Evolutionary conservation across 345 rosid genomes (phyloP), one percentile per base, ranked within the genome.

Genomic region (Pelargonium nanum): DNA sequence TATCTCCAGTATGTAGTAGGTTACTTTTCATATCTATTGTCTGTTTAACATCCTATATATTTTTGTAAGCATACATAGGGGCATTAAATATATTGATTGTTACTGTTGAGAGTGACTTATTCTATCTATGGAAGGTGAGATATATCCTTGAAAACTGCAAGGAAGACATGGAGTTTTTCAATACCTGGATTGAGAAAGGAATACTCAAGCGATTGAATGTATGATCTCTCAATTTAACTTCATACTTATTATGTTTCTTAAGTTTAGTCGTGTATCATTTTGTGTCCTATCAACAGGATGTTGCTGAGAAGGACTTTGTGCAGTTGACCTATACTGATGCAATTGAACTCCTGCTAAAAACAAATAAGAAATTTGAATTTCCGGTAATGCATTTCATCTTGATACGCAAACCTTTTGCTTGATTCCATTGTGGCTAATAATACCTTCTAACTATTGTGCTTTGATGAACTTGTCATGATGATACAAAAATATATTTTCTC

Each of bases 1-100:
- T 93, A 89, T 87, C 99, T 93, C 94, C 99, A 93, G 96, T 89
- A 93, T 62, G 97, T 86, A 80, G 99, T 93, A 93, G 75, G 99
- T 89, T 84, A n/a, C 85, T 72, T 74, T 70, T 72, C 80, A 70
- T 72, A 77, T 78, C 75, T 76, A 50, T 68, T 68, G 30, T 62
- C 53, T 32, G 20, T 66, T 67, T 30, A 26, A 75, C 58, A 61
- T 22, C 69, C 51, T 23, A 21, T 55, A 61, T 55, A 28, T 61
- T 54, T 28, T 26, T 21, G 19, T 6, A n/a, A n/a, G n/a, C n/a
- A n/a, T n/a, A n/a, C n/a, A n/a, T n/a, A n/a, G n/a, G n/a, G n/a
- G n/a, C n/a, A n/a, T n/a, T 16, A 58, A 24, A 26, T 44, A 19
- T 53, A 17, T 61, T 51, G 20, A 21, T 19, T 53, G 22, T 24